Evolutionary conservation across 441 rosid genomes (phyloP), one percentile per base, ranked within the genome.

Genomic region (Capsella rubella): DNA sequence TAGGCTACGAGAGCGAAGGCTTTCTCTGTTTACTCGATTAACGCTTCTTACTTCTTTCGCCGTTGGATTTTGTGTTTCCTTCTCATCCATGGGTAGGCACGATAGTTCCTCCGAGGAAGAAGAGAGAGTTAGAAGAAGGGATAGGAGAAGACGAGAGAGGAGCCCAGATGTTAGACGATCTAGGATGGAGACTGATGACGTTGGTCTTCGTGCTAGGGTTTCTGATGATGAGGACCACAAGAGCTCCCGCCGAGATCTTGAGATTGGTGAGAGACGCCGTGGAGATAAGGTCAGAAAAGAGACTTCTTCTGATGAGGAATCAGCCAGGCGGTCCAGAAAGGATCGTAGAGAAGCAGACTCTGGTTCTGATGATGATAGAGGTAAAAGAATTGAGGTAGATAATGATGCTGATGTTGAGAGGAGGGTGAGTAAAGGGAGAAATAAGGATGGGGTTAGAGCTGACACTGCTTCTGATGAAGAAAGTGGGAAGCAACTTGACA

Each of bases 301-400:
- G 52, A 27, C 29, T 3, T 76, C 79, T 54, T 68, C 79, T 12
- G 83, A 84, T 42, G 86, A 84, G 18, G 82, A 82, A 58, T 80
- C 75, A 63, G 78, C 62, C 39, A 72, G 58, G 78, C 63, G n/a
- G 77, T 58, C 55, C 71, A 69, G 63, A 14, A 68, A 32, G 37
- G 59, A 57, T 52, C 67, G 31, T 3, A 74, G 69, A 60, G 69
- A 67, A 59, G 49, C 12, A 1, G 60, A 53, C 1, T 51, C 55
- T 2, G 68, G 9, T 27, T 76, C 60, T 53, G 71, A 76, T 6
- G 75, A 76, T 47, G 79, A 54, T 53, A 18, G 53, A 69, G 59
- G 60, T 39, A 31, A 31, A 16, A 53, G 11, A 45, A 12, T 35
- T 21, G 45, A 53, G 8, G 51, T 35, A 4, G 64, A 28, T 62